Conservation (phyloP, 768 basidiomycete genomes). For the Rhodotorula toruloides region DNA sequence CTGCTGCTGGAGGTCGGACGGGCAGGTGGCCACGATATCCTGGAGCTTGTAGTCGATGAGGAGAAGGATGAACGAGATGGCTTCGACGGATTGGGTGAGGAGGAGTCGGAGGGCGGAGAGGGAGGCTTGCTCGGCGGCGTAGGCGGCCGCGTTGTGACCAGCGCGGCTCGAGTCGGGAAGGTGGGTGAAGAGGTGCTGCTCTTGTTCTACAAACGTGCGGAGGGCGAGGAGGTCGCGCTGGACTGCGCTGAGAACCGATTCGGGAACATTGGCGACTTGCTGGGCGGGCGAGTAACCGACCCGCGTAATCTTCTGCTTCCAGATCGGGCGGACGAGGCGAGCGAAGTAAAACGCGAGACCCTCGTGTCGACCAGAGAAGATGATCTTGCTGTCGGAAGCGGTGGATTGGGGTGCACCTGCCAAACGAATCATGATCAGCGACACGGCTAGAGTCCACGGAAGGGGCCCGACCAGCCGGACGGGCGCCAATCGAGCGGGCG, state of each 20-base stretch:
- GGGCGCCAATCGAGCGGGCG: background rate
- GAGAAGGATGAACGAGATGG: slow-evolving; percentile 84
- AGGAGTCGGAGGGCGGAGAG: slow-evolving; percentile 55
- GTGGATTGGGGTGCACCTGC: slow-evolving; percentile 9
- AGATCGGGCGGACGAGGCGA: slow-evolving; percentile 75
- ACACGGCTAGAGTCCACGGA: background rate
- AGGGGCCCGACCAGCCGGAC: background rate
- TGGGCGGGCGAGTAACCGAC: background rate
- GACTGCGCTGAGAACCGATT: slow-evolving; percentile 60
- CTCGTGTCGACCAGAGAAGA: slow-evolving; percentile 82
- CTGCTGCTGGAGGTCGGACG: slow-evolving; percentile 60
- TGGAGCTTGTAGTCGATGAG: slow-evolving; percentile 84
- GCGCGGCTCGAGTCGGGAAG: slow-evolving; percentile 26
- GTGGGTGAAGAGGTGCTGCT: slow-evolving; percentile 54
- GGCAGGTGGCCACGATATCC: slow-evolving; percentile 75
- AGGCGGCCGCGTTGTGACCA: slow-evolving; percentile 13
- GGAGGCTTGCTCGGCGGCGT: slow-evolving; percentile 72
- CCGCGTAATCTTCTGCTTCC: slow-evolving; percentile 71
- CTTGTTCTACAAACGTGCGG: slow-evolving; percentile 51
- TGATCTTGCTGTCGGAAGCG: slow-evolving; percentile 42
- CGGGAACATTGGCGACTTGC: slow-evolving; percentile 55
- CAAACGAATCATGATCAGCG: background rate
- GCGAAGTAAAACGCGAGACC: slow-evolving; percentile 82
- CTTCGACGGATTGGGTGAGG: slow-evolving; percentile 81
- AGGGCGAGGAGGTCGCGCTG: slow-evolving; percentile 74